These are phyloP conservation scores for Kuraishia piskuri DNA, from an alignment of 805 yeast genomes.

Conservation along the genomic window DNA sequence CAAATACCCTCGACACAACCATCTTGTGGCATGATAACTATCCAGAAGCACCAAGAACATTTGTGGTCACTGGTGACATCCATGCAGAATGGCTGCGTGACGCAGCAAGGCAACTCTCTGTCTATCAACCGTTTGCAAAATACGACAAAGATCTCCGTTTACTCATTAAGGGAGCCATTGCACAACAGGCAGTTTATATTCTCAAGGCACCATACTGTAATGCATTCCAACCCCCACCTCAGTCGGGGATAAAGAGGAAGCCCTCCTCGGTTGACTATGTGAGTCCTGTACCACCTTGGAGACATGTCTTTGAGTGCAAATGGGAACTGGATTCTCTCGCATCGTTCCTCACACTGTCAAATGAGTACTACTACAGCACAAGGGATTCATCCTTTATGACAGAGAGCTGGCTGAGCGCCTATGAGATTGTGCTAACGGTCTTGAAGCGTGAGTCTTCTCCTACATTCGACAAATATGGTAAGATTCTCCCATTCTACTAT, in stretches of 20 bases:
- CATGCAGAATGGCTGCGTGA: constrained; percentile 93
- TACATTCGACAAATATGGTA: constrained; percentile 46
- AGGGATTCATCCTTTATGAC: constrained; percentile 40
- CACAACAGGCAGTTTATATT: constrained; percentile 65
- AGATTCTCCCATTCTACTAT: constrained; percentile 42
- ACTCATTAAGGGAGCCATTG: constrained; percentile 69
- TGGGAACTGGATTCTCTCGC: constrained; percentile 85
- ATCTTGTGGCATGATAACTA: constrained; percentile 54
- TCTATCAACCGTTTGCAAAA: constrained; percentile 55
- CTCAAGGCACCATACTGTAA: constrained; percentile 71
- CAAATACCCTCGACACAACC: constrained; percentile 85
- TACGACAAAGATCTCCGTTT: constrained; percentile 40
- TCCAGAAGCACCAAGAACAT: constrained; percentile 41
- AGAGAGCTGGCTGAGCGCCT: constrained; percentile 50
- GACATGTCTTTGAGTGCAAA: constrained; percentile 76
- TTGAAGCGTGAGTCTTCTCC: constrained; percentile 54
- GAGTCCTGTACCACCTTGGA: constrained; percentile 62
- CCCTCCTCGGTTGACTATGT: constrained; percentile 56
- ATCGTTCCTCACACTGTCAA: constrained; percentile 66
- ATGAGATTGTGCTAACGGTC: constrained; percentile 39
- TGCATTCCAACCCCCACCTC: constrained; percentile 81
- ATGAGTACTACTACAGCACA: constrained; percentile 56
- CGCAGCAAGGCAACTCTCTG: constrained; percentile 74
- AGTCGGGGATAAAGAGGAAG: constrained; percentile 37
- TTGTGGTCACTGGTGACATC: constrained; percentile 86